Base-by-base conservation (phyloP, 2,329 filamentous ascomycete genomes). In the Ophiostoma novo-ulmi region DNA sequence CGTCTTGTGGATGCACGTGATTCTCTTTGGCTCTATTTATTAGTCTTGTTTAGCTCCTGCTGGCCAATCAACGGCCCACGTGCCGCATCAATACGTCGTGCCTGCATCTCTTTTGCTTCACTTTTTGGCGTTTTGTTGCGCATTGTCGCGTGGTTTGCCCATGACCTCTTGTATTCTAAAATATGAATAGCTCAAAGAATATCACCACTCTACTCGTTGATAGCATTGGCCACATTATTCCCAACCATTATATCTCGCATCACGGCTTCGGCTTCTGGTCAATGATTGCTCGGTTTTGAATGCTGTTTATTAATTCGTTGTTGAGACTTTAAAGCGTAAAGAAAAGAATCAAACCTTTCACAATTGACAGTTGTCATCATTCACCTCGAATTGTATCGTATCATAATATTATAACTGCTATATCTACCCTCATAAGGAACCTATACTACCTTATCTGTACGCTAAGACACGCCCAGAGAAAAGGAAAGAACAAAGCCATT, bases 21-120 rank as follows among this genome's bases (percentile, higher is more conserved):
- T 58, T 22, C 52, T 58, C 52, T 26, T 58, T 26, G 14, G 39
- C 52, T 48, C 13, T 44, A 4, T 44, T 44, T 44, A 13, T 44
- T 39, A 39, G 38, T 39, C 38, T 39, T 70, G 48, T 44, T 22
- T 36, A 61, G 10, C 52, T 48, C 31, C 26, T 35, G 14, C 58
- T 63, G 58, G 58, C 58, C 58, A 63, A 63, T 63, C 64, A 66
- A 41, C n/a, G 11, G 64, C 20, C 64, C 64, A 66, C 64, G 64
- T 66, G 64, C 64, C 22, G 7, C 38, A 39, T 17, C 36, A 66
- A 66, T 66, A 41, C 35, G 58, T 26, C 48, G 48, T 31, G 31
- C n/a, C 22, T 14, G 55, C 26, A 61, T 35, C 20, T 38, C 63
- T 8, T 65, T 38, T 39, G 26, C 31, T 35, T 63, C 31, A 14